Evolutionary conservation across 345 rosid species (phyloP).

Genomic region (Populus nigra): DNA sequence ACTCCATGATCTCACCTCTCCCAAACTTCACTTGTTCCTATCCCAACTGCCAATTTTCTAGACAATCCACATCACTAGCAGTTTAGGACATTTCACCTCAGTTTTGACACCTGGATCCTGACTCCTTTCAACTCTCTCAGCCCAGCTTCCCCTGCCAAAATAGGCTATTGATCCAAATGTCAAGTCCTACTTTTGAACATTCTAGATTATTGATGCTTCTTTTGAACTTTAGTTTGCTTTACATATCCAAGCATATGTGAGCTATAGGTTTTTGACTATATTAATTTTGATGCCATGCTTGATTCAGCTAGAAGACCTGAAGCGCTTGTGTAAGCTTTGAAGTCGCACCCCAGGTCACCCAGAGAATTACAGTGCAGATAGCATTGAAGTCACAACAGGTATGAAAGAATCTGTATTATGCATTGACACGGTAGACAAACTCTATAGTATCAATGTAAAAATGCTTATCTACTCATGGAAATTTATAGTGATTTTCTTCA

Average conservation of each 20-base stretch:
- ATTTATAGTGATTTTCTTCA: neutral
- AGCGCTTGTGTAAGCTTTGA: slow-evolving; percentile 34
- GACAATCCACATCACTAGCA: neutral
- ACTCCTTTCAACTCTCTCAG: neutral
- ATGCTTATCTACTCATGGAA: neutral
- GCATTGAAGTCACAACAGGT: slow-evolving; percentile 48
- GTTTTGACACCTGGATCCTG: neutral
- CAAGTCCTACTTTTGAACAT: neutral
- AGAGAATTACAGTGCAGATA: slow-evolving; percentile 33
- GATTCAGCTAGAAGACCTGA: slow-evolving; percentile 28
- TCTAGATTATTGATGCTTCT: neutral
- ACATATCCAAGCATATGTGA: neutral
- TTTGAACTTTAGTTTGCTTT: neutral
- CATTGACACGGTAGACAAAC: neutral
- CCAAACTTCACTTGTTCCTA: neutral
- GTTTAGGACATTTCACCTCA: neutral
- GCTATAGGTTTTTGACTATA: neutral
- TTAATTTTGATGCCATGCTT: neutral
- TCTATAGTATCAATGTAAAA: neutral
- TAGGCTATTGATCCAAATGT: neutral
- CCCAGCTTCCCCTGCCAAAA: neutral
- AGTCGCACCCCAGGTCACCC: slow-evolving; percentile 43
- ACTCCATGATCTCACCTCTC: neutral
- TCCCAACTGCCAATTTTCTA: neutral
- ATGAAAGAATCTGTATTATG: neutral